phyloP scores from a whole-genome alignment of 495 filamentous ascomycete genomes.

The Podospora pseudocomata region DNA sequence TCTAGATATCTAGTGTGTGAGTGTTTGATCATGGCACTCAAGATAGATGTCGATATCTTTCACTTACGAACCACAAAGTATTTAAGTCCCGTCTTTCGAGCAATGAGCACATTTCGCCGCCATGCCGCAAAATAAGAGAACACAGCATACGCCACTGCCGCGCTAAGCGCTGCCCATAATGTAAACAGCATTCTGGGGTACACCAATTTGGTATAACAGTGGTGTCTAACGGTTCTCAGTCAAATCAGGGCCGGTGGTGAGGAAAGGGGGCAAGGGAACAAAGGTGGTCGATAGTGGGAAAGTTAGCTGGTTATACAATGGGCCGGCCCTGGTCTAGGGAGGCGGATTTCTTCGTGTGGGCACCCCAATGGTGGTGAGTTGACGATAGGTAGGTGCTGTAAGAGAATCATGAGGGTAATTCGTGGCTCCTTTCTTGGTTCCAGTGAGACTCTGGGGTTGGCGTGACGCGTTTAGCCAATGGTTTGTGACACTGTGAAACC shows the following conservation, averaged over 20 bases:
- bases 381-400: background rate
- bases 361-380: background rate
- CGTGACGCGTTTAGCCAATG: background rate
- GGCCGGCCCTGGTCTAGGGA: background rate
- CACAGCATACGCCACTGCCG: background rate
- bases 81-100: slow-evolving; percentile 42
- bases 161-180: background rate
- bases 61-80: slow-evolving; percentile 48
- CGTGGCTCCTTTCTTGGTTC: background rate
- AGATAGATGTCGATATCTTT: background rate
- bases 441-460: too few relatives aligned
- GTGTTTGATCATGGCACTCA: background rate
- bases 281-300: background rate
- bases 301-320: background rate
- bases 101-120: slow-evolving; percentile 39
- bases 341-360: background rate
- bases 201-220: background rate
- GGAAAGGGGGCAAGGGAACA: background rate
- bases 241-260: background rate
- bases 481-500: background rate
- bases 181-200: background rate
- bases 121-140: background rate
- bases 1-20: slow-evolving; percentile 28
- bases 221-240: background rate
- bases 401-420: background rate